Conservation (phyloP, 495 filamentous ascomycete species). For the Cladorrhinum samala region DNA sequence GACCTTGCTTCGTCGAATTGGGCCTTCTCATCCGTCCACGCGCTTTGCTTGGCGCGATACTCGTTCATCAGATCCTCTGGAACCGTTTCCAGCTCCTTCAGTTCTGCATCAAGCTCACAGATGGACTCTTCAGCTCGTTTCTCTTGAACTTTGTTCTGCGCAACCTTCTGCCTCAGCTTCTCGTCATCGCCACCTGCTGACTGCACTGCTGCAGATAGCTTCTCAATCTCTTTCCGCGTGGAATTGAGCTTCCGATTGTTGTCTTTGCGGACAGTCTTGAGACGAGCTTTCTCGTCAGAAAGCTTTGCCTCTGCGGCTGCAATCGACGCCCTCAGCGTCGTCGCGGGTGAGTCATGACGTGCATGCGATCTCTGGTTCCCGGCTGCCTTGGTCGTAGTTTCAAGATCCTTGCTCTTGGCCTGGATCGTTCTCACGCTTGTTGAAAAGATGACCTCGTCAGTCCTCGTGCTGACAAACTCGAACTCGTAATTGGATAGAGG, state of each 20-base stretch:
- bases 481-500: slow-evolving; percentile 79
- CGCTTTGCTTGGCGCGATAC: slow-evolving; percentile 53
- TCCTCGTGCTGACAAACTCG: slow-evolving; percentile 73
- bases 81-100: slow-evolving; percentile 60
- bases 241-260: slow-evolving; percentile 65
- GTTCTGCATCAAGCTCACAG: slow-evolving; percentile 52
- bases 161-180: slow-evolving; percentile 68
- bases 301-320: slow-evolving; percentile 71
- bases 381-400: slow-evolving; percentile 39
- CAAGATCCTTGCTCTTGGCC: slow-evolving; percentile 58
- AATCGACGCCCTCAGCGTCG: slow-evolving; percentile 84
- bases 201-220: slow-evolving; percentile 56
- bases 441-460: slow-evolving; percentile 65
- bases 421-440: slow-evolving; percentile 74
- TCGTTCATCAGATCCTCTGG: slow-evolving; percentile 60
- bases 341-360: slow-evolving; percentile 79
- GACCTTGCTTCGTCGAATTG: slow-evolving; percentile 54
- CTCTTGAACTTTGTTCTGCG: slow-evolving; percentile 69
- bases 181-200: slow-evolving; percentile 78
- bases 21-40: slow-evolving; percentile 59
- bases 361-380: slow-evolving; percentile 49
- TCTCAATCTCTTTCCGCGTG: slow-evolving; percentile 75
- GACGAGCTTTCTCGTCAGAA: slow-evolving; percentile 65
- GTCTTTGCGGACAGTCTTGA: slow-evolving; percentile 72
- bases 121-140: slow-evolving; percentile 75